These are phyloP conservation scores for Rutidosis leptorrhynchoides DNA, from an alignment of 129 eudicot genomes.

Conservation along the genomic window DNA sequence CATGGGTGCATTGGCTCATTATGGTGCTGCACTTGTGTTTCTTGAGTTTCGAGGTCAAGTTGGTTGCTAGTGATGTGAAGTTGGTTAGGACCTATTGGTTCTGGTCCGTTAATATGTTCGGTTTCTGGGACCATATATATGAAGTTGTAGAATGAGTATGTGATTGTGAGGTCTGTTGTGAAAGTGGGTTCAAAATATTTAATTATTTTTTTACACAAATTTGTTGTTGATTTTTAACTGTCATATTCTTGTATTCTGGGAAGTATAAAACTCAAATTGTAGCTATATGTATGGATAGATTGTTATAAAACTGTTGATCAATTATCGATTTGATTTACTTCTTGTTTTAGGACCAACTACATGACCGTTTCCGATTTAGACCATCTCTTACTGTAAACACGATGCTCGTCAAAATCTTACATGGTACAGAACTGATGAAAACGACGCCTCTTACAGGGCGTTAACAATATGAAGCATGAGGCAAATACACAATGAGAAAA, in stretches of 20 bases:
- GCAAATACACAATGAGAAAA: too few species aligned
- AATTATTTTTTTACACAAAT: conserved; percentile 3
- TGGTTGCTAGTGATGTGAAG: conserved; percentile 40
- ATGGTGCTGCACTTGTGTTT: conserved; percentile 77
- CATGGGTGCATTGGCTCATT: conserved; percentile 91
- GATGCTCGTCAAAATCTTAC: too few species aligned
- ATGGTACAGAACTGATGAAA: too few species aligned
- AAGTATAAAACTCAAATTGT: conserved; percentile 11
- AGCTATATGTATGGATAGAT: not conserved
- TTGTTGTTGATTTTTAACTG: conserved; percentile 11
- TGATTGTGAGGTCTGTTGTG: conserved; percentile 30
- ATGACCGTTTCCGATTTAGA: too few species aligned
- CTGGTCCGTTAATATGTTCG: conserved; percentile 12
- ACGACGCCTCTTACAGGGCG: too few species aligned
- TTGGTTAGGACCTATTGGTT: conserved; percentile 16
- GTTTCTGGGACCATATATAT: conserved; percentile 17
- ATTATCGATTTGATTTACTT: not conserved
- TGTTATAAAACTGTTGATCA: not conserved
- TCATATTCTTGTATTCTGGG: conserved; percentile 23
- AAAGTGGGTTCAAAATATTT: conserved; percentile 19
- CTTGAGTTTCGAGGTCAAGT: conserved; percentile 47
- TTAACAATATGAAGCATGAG: too few species aligned
- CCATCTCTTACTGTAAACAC: too few species aligned
- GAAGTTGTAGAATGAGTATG: conserved; percentile 28
- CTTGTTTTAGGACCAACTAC: not conserved